Conservation (phyloP, 2,329 filamentous ascomycete genomes). For the Sodiomyces alkalinus region DNA sequence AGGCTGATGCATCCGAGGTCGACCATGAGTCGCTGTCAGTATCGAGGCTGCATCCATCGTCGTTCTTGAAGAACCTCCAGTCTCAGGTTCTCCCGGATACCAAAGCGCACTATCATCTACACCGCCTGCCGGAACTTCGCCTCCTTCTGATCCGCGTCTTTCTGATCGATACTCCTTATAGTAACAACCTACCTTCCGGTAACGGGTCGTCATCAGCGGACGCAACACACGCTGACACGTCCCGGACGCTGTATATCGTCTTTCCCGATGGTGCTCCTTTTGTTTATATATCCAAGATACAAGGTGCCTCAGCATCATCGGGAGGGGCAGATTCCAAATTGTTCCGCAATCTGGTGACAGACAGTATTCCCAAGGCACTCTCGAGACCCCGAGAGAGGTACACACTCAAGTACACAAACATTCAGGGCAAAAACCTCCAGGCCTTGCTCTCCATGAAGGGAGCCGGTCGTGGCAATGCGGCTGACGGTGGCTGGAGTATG, state of each 20-base stretch:
- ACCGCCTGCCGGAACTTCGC: conserved; percentile 52
- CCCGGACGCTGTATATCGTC: conserved; percentile 61
- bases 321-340: conserved; percentile 40
- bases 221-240: conserved; percentile 40
- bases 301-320: conserved; percentile 20
- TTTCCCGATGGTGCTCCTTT: conserved; percentile 70
- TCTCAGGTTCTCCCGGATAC: conserved; percentile 60
- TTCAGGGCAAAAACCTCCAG: conserved; percentile 56
- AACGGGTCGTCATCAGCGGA: conserved; percentile 11
- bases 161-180: conserved; percentile 65
- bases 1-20: conserved; percentile 24
- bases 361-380: conserved; percentile 70
- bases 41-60: conserved; percentile 66
- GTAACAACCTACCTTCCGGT: conserved; percentile 34
- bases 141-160: conserved; percentile 65
- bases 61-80: conserved; percentile 64
- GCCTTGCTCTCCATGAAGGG: conserved; percentile 57
- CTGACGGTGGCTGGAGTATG: conserved; percentile 64
- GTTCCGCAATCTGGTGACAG: conserved; percentile 55
- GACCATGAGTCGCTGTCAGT: conserved; percentile 33
- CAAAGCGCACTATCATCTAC: conserved; percentile 72
- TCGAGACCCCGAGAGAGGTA: conserved; percentile 62
- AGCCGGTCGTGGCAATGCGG: conserved; percentile 51
- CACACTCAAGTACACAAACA: conserved; percentile 48
- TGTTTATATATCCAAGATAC: conserved; percentile 48